Percentiles rank a stretch among this genome's conserved stretches.
Conservation (phyloP, 306 rosid genomes). For the Argentina anserina region DNA sequence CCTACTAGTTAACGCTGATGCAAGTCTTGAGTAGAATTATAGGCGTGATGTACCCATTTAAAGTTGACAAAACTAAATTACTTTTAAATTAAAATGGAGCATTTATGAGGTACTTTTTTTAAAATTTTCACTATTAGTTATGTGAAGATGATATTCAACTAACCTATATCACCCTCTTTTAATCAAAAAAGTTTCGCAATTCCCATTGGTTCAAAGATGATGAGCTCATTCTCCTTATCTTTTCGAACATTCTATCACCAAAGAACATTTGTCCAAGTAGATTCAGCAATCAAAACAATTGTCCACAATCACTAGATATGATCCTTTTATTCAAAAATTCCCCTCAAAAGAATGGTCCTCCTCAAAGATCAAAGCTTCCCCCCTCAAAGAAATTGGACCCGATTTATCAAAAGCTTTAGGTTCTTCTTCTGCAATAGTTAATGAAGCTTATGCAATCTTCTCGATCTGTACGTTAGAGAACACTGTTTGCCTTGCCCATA, state of each 20-base stretch:
- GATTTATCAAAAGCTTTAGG: not conserved
- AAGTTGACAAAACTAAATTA: no score
- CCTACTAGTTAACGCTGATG: no score
- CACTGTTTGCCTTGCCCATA: no score
- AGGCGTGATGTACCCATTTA: no score
- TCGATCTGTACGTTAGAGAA: no score
- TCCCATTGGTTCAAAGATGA: conserved; percentile 9
- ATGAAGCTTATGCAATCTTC: no score
- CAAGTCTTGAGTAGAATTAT: no score
- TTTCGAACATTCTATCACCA: conserved; percentile 19
- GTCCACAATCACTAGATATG: not conserved
- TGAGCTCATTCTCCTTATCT: conserved; percentile 20
- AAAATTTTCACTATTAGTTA: no score
- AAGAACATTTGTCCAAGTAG: conserved; percentile 9
- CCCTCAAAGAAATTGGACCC: conserved; percentile 25
- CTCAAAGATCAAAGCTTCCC: not conserved
- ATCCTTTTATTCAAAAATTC: conserved; percentile 19
- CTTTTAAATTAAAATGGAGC: no score
- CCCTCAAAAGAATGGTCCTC: conserved; percentile 22
- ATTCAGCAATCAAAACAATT: conserved; percentile 13
- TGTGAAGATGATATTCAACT: not conserved
- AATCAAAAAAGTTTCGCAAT: not conserved
- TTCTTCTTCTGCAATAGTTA: not conserved
- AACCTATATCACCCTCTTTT: conserved; percentile 6
- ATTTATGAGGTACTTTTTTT: no score